A percentile compares a stretch with the other conserved stretches of the same genome.
These are phyloP conservation scores for Plasmopara viticola DNA, from an alignment of 352 stramenopile species.

Conservation along the genomic window DNA sequence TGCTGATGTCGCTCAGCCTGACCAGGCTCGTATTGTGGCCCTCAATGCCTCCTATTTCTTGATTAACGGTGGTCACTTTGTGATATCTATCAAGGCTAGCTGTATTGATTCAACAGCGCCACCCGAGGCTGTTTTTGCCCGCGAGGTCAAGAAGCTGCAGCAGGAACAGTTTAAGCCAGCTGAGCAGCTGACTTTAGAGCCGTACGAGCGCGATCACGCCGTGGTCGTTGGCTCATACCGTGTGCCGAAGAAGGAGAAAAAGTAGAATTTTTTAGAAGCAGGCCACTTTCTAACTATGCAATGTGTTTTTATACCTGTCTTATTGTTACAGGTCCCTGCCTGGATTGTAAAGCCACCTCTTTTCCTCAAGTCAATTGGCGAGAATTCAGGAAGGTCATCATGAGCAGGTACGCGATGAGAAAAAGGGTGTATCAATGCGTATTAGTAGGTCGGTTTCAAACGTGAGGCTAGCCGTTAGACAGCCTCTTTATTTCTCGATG, in stretches of 20 bases:
- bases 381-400: constrained; percentile 5
- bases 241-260: constrained; percentile 92
- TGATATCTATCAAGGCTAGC: constrained; percentile 99
- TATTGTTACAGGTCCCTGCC: constrained; percentile 32
- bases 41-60: constrained; percentile 99
- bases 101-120: constrained; percentile 99
- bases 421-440: constrained; percentile 19
- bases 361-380: neutral
- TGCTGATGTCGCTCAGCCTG: constrained; percentile 98
- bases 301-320: constrained; percentile 30
- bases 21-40: constrained; percentile 99
- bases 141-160: constrained; percentile 97
- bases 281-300: constrained; percentile 32
- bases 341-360: constrained; percentile 16
- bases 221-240: constrained; percentile 97
- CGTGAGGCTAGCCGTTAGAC: constrained; percentile 13
- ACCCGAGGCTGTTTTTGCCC: constrained; percentile 96
- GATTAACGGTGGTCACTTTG: constrained; percentile 98
- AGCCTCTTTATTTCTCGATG: constrained; percentile 55
- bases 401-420: constrained; percentile 4
- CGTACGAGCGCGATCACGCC: constrained; percentile 99
- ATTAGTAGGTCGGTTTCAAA: constrained; percentile 24
- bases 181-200: constrained; percentile 99
- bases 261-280: constrained; percentile 31
- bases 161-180: constrained; percentile 97